Evolutionary conservation across 306 rosid species (phyloP).

Genomic region (Prunus davidiana): DNA sequence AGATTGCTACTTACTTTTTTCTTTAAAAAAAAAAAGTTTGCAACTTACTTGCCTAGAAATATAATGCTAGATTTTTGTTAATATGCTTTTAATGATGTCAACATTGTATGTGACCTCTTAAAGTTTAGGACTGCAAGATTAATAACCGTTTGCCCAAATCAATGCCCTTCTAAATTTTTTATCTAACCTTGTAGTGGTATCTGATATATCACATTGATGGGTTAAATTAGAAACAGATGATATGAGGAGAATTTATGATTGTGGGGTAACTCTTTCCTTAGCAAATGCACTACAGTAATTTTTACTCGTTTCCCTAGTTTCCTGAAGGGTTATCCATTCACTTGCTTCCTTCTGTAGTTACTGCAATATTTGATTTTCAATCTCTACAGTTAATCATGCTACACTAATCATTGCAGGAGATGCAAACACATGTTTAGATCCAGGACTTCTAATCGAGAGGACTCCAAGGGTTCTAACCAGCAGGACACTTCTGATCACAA

Average conservation of each 20-base stretch:
- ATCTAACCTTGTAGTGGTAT: neutral
- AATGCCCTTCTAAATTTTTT: neutral
- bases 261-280: constrained; percentile 1
- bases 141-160: neutral
- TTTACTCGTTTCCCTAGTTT: neutral
- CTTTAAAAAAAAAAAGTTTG: no score
- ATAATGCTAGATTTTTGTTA: neutral
- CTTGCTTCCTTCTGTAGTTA: neutral
- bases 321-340: neutral
- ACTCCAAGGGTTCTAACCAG: constrained; percentile 34
- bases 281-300: neutral
- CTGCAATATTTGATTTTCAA: neutral
- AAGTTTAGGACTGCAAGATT: neutral
- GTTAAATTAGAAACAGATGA: neutral
- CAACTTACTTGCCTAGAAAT: neutral
- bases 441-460: constrained; percentile 43
- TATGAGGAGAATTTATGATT: neutral
- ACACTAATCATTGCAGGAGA: constrained; percentile 45
- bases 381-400: constrained; percentile 6
- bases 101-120: neutral
- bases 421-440: constrained; percentile 46
- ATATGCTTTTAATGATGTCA: neutral
- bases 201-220: neutral
- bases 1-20: neutral
- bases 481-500: constrained; percentile 36